Base-by-base conservation (phyloP, 2,329 filamentous ascomycete genomes). In the Beauveria asiatica region DNA sequence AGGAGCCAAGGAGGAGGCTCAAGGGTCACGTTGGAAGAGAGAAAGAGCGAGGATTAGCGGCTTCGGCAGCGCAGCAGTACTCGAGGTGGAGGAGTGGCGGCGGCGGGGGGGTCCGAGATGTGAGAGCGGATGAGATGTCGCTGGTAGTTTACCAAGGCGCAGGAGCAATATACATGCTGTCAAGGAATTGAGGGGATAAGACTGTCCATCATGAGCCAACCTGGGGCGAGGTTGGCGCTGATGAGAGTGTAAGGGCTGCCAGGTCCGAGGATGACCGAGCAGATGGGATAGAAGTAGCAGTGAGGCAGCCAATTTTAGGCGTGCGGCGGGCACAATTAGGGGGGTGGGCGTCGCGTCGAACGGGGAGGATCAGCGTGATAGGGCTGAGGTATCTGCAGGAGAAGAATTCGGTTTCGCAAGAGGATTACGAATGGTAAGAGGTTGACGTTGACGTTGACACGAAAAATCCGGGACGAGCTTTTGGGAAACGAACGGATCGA, bases 161-260 rank as follows among this genome's bases (percentile, higher is more conserved):
- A 23, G 58, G 33, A 23, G 50, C 51, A 55, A 55, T 55, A 51
- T 53, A 60, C 58, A 61, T 61, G 59, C 30, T 56, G 52, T 61
- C 59, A 61, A 44, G 59, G 42, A 16, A 57, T 61, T 46, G 59
- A 55, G 37, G 59, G 45, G 23, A 57, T 51, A 46, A 25, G 46
- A 56, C 52, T 45, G 11, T 61, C 59, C 59, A 61, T 61, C 46
- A 61, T 61, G 59, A 61, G 59, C 59, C 59, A 51, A 61, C 59
- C 59, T 17, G 39, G 30, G 23, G 9, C 45, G 25, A 51, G 52
- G 59, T 48, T 61, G 59, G 58, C 44, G 19, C 52, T 51, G 42
- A 39, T 8, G 23, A 37, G 25, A 33, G 23, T 10, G 8, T n/a
- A 21, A 11, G n/a, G 19, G 27, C 49, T 25, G 41, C 13, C 10